These are phyloP conservation scores for Solanum chacoense DNA, from an alignment of 305 asterid species.

Conservation along the genomic window DNA sequence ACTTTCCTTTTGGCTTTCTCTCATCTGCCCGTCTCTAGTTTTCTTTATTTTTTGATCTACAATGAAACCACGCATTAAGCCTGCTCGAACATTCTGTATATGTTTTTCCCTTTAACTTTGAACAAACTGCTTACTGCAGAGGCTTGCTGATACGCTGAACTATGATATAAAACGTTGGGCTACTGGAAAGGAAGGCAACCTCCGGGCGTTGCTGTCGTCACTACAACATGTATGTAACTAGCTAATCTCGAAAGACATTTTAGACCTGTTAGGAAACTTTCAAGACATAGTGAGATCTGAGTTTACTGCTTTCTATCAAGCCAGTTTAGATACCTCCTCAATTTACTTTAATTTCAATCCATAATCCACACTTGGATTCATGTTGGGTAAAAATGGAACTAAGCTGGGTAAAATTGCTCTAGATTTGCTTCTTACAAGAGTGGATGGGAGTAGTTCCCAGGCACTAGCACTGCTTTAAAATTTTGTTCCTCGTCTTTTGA, in stretches of 20 bases:
- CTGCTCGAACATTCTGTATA: neutral
- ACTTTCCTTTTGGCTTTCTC: neutral
- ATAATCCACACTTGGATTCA: neutral
- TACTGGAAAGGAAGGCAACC: conserved; percentile 85
- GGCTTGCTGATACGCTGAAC: conserved; percentile 61
- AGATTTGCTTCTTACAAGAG: neutral
- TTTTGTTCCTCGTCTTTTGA: neutral
- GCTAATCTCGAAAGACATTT: neutral
- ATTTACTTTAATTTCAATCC: neutral
- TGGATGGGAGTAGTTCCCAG: neutral
- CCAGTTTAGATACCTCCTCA: neutral
- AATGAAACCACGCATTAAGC: neutral
- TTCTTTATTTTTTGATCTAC: neutral
- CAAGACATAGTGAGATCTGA: neutral
- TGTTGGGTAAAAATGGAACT: neutral
- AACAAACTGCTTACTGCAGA: conserved; percentile 31
- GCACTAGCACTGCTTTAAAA: neutral
- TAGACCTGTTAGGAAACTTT: neutral
- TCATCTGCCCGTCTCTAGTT: neutral
- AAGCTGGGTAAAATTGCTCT: neutral
- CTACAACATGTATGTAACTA: conserved; percentile 51
- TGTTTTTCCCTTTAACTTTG: neutral
- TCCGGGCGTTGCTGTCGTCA: conserved; percentile 82
- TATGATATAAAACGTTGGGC: conserved; percentile 80
- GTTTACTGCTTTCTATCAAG: neutral